These are phyloP conservation scores for Populus euphratica DNA, from an alignment of 345 rosid species.

Conservation along the genomic window DNA sequence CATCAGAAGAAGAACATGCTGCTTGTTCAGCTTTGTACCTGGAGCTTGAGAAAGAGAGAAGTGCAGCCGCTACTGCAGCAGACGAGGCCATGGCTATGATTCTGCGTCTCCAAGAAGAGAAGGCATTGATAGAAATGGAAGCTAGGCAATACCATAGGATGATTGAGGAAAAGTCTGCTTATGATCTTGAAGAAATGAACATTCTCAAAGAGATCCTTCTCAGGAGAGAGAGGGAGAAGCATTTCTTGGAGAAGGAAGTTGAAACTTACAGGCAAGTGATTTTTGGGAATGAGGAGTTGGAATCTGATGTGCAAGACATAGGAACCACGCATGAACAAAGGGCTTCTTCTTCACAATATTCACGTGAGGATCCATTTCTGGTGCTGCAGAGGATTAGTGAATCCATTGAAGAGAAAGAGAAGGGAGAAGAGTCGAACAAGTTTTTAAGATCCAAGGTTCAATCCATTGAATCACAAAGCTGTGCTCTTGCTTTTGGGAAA, in stretches of 20 bases:
- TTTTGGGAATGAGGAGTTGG: constrained; percentile 39
- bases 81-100: constrained; percentile 98
- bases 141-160: constrained; percentile 79
- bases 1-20: constrained; percentile 52
- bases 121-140: constrained; percentile 81
- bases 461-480: constrained; percentile 18
- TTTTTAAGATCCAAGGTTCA: constrained; percentile 26
- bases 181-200: constrained; percentile 81
- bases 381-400: constrained; percentile 18
- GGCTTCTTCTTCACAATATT: constrained; percentile 20
- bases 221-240: constrained; percentile 69
- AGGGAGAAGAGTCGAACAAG: constrained; percentile 9
- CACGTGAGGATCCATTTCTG: constrained; percentile 19
- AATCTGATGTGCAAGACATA: constrained; percentile 17
- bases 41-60: constrained; percentile 82
- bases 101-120: constrained; percentile 68
- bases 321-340: constrained; percentile 14
- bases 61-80: constrained; percentile 75
- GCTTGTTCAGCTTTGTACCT: constrained; percentile 41
- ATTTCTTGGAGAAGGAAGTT: constrained; percentile 73
- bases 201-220: constrained; percentile 78
- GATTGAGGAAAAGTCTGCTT: constrained; percentile 79
- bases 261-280: constrained; percentile 54
- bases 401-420: constrained; percentile 29
- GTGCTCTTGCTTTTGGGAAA: constrained; percentile 37